phyloP scores from a whole-genome alignment of 805 yeast species.

The Naumovozyma castellii region DNA sequence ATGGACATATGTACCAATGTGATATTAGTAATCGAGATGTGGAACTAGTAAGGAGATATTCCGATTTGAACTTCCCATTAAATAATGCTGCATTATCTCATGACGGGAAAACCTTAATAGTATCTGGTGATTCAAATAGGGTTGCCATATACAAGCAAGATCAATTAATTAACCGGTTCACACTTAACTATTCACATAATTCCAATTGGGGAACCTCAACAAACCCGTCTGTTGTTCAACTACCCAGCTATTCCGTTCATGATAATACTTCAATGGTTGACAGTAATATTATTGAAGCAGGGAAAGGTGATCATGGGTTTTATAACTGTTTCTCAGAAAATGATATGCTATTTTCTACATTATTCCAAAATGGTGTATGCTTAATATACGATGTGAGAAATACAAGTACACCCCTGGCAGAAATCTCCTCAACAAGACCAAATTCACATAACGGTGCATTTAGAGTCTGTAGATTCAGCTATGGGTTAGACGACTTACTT shows the following conservation, averaged over 20 bases:
- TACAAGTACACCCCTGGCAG: constrained; percentile 41
- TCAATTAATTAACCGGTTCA: constrained; percentile 23
- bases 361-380: constrained; percentile 81
- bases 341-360: constrained; percentile 63
- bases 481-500: constrained; percentile 65
- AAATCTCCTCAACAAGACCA: constrained; percentile 51
- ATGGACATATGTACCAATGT: constrained; percentile 56
- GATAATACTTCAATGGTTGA: constrained; percentile 13
- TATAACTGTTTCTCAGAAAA: constrained; percentile 73
- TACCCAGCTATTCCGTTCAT: constrained; percentile 24
- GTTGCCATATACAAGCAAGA: constrained; percentile 43
- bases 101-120: constrained; percentile 46
- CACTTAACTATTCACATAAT: constrained; percentile 21
- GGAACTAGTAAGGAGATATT: constrained; percentile 35
- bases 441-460: constrained; percentile 53
- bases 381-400: constrained; percentile 69
- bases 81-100: constrained; percentile 68
- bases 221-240: constrained; percentile 14
- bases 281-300: constrained; percentile 40
- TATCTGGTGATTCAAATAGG: constrained; percentile 70
- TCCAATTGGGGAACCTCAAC: constrained; percentile 27
- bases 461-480: constrained; percentile 52
- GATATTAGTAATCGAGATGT: constrained; percentile 45
- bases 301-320: constrained; percentile 66
- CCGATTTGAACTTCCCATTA: constrained; percentile 52